Conservation (phyloP, 192 early-diverging fungal species). For the Linnemannia exigua region DNA sequence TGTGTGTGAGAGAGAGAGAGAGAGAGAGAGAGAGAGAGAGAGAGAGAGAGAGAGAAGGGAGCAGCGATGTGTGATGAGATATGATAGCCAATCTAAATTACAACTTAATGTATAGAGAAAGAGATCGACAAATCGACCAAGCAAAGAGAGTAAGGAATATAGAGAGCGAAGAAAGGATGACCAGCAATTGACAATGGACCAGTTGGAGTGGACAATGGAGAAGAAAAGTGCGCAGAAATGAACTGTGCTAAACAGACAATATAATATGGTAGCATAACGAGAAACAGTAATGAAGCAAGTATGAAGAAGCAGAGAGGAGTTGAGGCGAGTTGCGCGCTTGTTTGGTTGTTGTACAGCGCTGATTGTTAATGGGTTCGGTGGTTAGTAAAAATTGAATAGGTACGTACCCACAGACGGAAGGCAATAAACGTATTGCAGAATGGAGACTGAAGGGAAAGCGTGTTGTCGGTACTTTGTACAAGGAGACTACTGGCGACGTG, state of each 20-base stretch:
- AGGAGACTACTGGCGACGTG: not conserved
- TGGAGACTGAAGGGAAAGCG: not conserved
- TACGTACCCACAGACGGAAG: slow-evolving; percentile 5
- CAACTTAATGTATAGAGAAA: slow-evolving; percentile 5
- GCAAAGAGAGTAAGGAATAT: not conserved
- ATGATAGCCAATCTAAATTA: slow-evolving; percentile 2
- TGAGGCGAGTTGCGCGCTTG: not conserved
- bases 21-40: too few species aligned
- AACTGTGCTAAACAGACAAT: not conserved
- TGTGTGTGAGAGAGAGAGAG: too few species aligned
- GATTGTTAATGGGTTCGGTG: not conserved
- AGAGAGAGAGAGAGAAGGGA: too few species aligned
- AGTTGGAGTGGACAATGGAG: not conserved
- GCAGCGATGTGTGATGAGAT: not conserved
- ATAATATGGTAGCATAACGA: not conserved
- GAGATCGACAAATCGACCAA: slow-evolving; percentile 4
- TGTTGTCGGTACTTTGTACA: not conserved
- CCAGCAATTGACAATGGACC: not conserved
- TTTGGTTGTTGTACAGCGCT: not conserved
- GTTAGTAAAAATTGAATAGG: not conserved
- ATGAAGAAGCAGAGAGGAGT: not conserved
- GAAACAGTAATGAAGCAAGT: not conserved
- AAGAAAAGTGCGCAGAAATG: not conserved
- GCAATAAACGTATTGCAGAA: not conserved
- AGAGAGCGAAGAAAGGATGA: not conserved